Conservation (phyloP, 2,329 filamentous ascomycete genomes). For the Beauveria varroae region DNA sequence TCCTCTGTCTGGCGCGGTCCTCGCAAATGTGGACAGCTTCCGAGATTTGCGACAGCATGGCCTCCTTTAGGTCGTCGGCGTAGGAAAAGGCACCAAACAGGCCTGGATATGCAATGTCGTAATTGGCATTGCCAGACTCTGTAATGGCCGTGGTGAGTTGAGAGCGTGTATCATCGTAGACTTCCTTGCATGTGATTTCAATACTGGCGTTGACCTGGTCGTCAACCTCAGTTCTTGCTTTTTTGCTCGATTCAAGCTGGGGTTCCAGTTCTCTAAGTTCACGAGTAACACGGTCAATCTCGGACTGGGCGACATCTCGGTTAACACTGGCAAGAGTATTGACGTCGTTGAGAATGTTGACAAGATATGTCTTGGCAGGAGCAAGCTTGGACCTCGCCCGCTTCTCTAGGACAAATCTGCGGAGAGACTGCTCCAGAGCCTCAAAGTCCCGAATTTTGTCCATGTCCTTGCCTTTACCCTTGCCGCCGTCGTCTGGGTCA, state of each 20-base stretch:
- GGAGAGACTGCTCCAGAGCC: slow-evolving; percentile 76
- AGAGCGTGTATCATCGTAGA: slow-evolving; percentile 76
- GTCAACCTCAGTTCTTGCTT: slow-evolving; percentile 69
- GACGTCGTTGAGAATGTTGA: slow-evolving; percentile 88
- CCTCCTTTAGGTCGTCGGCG: slow-evolving; percentile 84
- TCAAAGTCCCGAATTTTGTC: slow-evolving; percentile 88
- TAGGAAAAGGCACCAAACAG: slow-evolving; percentile 81
- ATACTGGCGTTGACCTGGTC: slow-evolving; percentile 76
- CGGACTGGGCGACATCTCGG: slow-evolving; percentile 73
- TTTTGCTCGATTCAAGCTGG: slow-evolving; percentile 74
- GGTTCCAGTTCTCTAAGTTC: slow-evolving; percentile 81
- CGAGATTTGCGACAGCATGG: slow-evolving; percentile 84
- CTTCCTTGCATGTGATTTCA: slow-evolving; percentile 74
- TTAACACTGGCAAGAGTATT: slow-evolving; percentile 79
- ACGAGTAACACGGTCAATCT: slow-evolving; percentile 72
- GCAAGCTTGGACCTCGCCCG: slow-evolving; percentile 90
- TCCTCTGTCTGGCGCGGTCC: slow-evolving; percentile 71
- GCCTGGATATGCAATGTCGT: slow-evolving; percentile 81
- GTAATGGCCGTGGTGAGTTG: slow-evolving; percentile 69
- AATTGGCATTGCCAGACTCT: slow-evolving; percentile 66
- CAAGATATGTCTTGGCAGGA: slow-evolving; percentile 87
- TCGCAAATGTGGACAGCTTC: slow-evolving; percentile 73
- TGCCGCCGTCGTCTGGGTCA: slow-evolving; percentile 51
- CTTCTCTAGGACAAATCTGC: slow-evolving; percentile 93
- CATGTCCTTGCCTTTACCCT: slow-evolving; percentile 77